Evolutionary conservation across 345 rosid species (phyloP).

Genomic region (Erodium maritimum): DNA sequence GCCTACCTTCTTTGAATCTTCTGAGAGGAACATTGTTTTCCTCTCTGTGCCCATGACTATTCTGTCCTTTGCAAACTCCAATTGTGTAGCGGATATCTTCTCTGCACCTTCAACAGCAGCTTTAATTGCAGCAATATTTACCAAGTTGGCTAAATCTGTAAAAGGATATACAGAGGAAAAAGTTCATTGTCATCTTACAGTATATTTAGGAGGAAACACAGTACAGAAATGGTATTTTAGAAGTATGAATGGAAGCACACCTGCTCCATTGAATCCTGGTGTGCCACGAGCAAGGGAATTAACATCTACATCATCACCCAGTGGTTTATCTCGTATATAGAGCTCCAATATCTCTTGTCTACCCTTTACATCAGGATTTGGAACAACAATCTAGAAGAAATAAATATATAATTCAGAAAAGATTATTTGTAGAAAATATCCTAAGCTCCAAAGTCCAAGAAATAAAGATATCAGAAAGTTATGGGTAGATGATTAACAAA

Average conservation of each 20-base stretch:
- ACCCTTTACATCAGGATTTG: conserved; percentile 87
- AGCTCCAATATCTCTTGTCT: conserved; percentile 97
- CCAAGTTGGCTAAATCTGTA: conserved; percentile 91
- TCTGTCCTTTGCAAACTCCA: conserved; percentile 93
- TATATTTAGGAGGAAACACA: neutral
- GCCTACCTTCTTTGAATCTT: conserved; percentile 90
- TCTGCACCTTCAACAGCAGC: conserved; percentile 98
- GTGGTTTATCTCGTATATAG: conserved; percentile 85
- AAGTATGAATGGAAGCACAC: conserved; percentile 23
- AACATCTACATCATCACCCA: conserved; percentile 75
- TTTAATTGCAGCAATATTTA: conserved; percentile 95
- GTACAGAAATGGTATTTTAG: neutral
- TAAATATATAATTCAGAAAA: too few relatives aligned
- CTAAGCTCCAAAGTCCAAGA: neutral
- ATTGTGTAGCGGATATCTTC: conserved; percentile 51
- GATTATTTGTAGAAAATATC: too few relatives aligned
- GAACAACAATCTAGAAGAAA: conserved; percentile 66
- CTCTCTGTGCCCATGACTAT: conserved; percentile 96
- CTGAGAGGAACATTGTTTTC: conserved; percentile 89
- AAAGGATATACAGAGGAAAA: neutral
- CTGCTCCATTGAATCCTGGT: conserved; percentile 99
- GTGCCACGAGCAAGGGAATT: conserved; percentile 96
- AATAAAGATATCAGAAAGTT: neutral
- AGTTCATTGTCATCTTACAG: neutral
- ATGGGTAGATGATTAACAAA: conserved; percentile 5